Evolutionary conservation across 495 filamentous ascomycete species (phyloP).

Genomic region (Tuber umbilicatum): DNA sequence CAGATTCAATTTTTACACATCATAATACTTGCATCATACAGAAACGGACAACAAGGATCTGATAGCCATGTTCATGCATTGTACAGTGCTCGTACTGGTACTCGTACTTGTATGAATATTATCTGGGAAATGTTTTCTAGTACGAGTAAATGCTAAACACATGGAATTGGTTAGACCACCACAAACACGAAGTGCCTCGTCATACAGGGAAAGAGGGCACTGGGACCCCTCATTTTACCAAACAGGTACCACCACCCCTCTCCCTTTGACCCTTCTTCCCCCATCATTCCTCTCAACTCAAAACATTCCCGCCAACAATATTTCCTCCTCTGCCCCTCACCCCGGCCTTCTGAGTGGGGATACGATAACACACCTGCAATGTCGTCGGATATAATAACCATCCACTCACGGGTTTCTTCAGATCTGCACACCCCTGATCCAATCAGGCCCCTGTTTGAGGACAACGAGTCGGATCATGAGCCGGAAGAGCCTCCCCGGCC

Average conservation of each 20-base stretch:
- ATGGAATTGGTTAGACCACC: neutral
- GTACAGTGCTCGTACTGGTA: too few relatives aligned
- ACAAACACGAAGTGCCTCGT: neutral
- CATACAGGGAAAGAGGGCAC: neutral
- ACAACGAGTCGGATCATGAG: neutral
- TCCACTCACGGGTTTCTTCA: neutral
- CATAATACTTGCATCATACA: neutral
- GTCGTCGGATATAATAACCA: slow-evolving; percentile 1
- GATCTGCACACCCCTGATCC: neutral
- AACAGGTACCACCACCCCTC: neutral
- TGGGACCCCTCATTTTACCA: neutral
- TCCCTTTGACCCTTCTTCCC: neutral
- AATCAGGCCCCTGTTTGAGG: neutral
- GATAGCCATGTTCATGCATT: neutral
- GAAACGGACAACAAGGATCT: neutral
- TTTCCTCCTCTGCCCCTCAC: neutral
- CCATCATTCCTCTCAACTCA: too few relatives aligned
- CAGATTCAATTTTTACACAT: neutral
- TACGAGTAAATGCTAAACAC: neutral
- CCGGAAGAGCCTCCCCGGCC: neutral
- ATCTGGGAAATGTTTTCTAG: neutral
- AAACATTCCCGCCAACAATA: neutral
- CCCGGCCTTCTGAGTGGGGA: neutral
- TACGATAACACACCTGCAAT: neutral
- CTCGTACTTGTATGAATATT: too few relatives aligned